phyloP scores from a whole-genome alignment of 139 green algal genomes.

The Choricystis sp. region DNA sequence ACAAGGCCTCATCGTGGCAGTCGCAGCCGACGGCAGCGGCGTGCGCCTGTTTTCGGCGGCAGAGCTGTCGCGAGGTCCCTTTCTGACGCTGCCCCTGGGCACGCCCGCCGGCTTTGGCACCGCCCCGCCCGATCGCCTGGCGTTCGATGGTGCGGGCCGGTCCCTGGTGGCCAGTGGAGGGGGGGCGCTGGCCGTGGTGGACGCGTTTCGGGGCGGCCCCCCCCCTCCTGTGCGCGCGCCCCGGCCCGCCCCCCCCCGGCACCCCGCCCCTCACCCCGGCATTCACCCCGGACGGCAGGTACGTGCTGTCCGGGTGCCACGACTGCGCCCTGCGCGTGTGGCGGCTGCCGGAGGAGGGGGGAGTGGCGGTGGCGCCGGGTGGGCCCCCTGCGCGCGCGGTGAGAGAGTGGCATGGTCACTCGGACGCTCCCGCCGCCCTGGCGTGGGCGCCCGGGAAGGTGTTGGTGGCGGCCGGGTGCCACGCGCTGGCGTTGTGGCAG shows the following conservation, averaged over 20 bases:
- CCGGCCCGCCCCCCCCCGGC: constrained; percentile 31
- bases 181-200: neutral
- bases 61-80: constrained; percentile 64
- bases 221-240: constrained; percentile 6
- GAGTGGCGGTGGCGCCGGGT: neutral
- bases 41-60: constrained; percentile 75
- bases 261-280: constrained; percentile 37
- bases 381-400: neutral
- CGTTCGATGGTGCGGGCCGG: constrained; percentile 69
- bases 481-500: neutral
- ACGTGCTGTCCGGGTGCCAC: constrained; percentile 52
- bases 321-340: constrained; percentile 51
- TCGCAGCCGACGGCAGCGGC: constrained; percentile 49
- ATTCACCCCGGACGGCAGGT: constrained; percentile 64
- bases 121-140: constrained; percentile 25
- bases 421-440: no score
- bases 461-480: neutral
- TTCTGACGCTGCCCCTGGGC: constrained; percentile 58
- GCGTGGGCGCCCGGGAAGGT: neutral
- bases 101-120: constrained; percentile 39
- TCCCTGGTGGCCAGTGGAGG: neutral
- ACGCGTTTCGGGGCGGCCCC: neutral
- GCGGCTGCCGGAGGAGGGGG: neutral
- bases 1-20: constrained; percentile 79
- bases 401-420: no score